Evolutionary conservation across 768 basidiomycete genomes (phyloP).

Genomic region (Lactarius evosmus): DNA sequence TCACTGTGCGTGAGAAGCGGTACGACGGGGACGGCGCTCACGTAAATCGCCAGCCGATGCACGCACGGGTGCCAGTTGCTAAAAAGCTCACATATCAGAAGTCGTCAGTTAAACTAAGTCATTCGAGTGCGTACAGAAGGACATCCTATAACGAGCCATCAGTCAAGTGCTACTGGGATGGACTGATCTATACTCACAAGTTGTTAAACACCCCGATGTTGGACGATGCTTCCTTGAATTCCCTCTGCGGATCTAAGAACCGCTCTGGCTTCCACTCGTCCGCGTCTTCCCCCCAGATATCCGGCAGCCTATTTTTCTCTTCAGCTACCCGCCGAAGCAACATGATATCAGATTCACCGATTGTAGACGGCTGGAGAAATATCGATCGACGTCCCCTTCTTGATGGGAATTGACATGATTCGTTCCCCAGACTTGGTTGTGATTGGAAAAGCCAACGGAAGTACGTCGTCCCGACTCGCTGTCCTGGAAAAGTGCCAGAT

Average conservation of each 20-base stretch:
- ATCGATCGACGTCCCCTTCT: too few species aligned
- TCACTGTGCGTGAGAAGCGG: too few species aligned
- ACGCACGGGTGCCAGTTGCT: constrained; percentile 1
- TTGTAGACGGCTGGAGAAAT: constrained; percentile 13
- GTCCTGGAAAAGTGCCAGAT: background rate
- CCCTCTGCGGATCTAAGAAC: constrained; percentile 10
- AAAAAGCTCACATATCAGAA: too few species aligned
- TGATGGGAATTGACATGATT: too few species aligned
- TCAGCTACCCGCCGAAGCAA: background rate
- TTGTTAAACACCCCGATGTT: constrained; percentile 5
- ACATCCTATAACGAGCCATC: background rate
- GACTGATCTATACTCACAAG: constrained; percentile 1
- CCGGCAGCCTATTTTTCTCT: background rate
- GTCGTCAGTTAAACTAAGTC: background rate
- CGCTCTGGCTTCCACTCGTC: constrained; percentile 12
- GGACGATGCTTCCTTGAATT: too few species aligned
- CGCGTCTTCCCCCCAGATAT: constrained; percentile 12
- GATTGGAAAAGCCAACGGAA: constrained; percentile 9
- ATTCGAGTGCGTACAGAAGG: constrained; percentile 5
- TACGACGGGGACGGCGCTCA: background rate
- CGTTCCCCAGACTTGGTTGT: constrained; percentile 9
- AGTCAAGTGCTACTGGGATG: background rate
- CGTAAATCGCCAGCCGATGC: too few species aligned
- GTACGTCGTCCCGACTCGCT: constrained; percentile 4
- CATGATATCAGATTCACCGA: background rate